Percentiles rank a stretch among this genome's conserved stretches.
phyloP scores from a whole-genome alignment of 225 moss, liverwort and hornwort species.

The Anthoceros angustus region DNA sequence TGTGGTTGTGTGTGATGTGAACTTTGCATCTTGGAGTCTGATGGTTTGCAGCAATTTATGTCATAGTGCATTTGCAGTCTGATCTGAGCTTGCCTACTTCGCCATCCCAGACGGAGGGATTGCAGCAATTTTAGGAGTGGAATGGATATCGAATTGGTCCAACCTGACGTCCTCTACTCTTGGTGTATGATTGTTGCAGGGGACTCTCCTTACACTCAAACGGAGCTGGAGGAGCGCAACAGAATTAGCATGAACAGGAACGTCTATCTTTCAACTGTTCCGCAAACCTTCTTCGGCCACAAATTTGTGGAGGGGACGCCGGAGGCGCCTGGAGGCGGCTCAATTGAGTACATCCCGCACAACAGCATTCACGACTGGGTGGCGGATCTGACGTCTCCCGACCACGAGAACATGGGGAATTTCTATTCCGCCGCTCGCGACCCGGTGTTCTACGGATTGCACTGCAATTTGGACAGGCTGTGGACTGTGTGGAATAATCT shows the following conservation, averaged over 20 bases:
- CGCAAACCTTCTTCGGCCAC: not conserved
- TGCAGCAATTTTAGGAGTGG: no score
- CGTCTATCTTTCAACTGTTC: not conserved
- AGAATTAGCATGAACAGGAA: not conserved
- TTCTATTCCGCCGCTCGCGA: not conserved
- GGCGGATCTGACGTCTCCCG: not conserved
- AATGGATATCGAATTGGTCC: no score
- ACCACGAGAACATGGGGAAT: constrained; percentile 5
- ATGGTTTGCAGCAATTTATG: no score
- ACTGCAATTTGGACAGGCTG: not conserved
- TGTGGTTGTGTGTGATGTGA: no score
- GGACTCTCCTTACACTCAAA: not conserved
- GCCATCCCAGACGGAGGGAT: no score
- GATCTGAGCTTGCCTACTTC: no score
- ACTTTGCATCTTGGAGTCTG: no score
- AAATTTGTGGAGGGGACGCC: not conserved
- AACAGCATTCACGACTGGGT: not conserved
- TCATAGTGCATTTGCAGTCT: no score
- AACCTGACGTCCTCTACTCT: no score
- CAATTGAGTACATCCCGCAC: constrained; percentile 1
- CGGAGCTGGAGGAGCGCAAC: not conserved
- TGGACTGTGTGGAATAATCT: not conserved
- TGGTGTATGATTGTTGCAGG: no score
- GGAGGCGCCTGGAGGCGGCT: not conserved
- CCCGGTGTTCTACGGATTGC: constrained; percentile 2